Base-by-base conservation (phyloP, 495 filamentous ascomycete genomes). In the Hypoxylon lienhwacheense region DNA sequence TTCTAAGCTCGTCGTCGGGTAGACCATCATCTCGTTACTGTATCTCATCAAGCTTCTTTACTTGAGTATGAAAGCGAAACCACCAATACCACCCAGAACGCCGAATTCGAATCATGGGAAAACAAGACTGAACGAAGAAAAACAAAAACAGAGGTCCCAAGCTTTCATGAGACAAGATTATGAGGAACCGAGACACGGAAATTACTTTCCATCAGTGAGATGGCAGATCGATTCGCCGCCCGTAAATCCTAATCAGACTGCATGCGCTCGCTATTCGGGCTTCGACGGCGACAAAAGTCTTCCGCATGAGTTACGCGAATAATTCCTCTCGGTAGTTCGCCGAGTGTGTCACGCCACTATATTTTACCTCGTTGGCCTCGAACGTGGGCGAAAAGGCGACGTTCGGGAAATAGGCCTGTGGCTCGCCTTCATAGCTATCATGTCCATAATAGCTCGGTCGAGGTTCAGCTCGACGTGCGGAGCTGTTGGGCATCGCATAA, bases 1-100 rank as follows among this genome's bases (percentile, higher is more conserved):
- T 48, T 49, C 25, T 25, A 44, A 50, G 26, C 39, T 22, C 19
- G 14, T 44, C 19, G 14, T 44, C 35, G 19, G 22, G 32, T 24
- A 59, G 54, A 31, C 58, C 61, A 55, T 64, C 56, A 66, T 53
- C 45, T 66, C 64, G 64, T 66, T 66, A 66, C 64, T 66, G 61
- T 54, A 64, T 64, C 54, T 64, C 64, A 48, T 55, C 20, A 39
- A 55, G 21, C 36, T 66, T 66, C 54, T 47, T 61, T 46, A 22
- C 42, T 11, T 33, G 45, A 51, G 44, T 39, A 45, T 31, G 31
- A 34, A 53, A 48, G 43, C 51, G 28, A 45, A 43, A 55, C 45
- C 28, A 14, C 51, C 31, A 42, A 49, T 32, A 7, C 55, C 49
- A 15, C 50, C 47, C 5, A 43, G 36, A 67, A 64, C 61, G 57